Evolutionary conservation across 2,329 filamentous ascomycete genomes (phyloP).

Genomic region (Aspergillus ruber): DNA sequence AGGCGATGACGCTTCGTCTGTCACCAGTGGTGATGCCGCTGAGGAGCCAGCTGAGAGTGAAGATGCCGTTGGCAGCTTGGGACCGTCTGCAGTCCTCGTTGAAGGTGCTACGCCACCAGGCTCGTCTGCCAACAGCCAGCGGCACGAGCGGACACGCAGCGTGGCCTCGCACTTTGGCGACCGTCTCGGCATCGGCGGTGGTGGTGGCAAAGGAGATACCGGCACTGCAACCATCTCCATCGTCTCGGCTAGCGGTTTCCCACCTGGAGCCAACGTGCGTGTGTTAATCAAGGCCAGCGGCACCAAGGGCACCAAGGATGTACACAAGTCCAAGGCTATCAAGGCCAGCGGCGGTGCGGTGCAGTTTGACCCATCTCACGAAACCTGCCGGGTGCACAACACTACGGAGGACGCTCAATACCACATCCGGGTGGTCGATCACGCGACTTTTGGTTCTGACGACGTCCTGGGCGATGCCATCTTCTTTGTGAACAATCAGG

Average conservation of each 20-base stretch:
- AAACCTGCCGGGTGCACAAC: conserved; percentile 72
- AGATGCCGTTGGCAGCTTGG: conserved; percentile 11
- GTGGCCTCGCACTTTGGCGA: conserved; percentile 45
- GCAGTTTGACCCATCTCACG: conserved; percentile 57
- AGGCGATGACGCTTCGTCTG: conserved; percentile 21
- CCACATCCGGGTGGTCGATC: conserved; percentile 77
- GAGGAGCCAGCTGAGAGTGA: conserved; percentile 16
- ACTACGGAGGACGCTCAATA: conserved; percentile 72
- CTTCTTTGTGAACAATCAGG: conserved; percentile 87
- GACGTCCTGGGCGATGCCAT: conserved; percentile 74
- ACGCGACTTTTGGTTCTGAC: conserved; percentile 76
- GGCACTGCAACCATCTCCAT: conserved; percentile 78
- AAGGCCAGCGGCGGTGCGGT: conserved; percentile 62
- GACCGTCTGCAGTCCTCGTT: conserved; percentile 20
- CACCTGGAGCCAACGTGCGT: conserved; percentile 70
- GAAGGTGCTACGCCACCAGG: conserved; percentile 19
- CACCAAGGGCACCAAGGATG: conserved; percentile 63
- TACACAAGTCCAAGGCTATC: conserved; percentile 89
- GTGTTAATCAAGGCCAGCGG: conserved; percentile 63
- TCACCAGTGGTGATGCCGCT: conserved; percentile 13
- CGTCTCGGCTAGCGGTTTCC: conserved; percentile 71
- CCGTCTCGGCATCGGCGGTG: conserved; percentile 44
- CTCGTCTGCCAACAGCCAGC: conserved; percentile 18
- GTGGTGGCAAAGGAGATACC: conserved; percentile 50
- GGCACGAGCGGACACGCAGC: conserved; percentile 44